Evolutionary conservation across 176 grass and related monocot genomes (phyloP).

Genomic region (Raddia distichophylla): DNA sequence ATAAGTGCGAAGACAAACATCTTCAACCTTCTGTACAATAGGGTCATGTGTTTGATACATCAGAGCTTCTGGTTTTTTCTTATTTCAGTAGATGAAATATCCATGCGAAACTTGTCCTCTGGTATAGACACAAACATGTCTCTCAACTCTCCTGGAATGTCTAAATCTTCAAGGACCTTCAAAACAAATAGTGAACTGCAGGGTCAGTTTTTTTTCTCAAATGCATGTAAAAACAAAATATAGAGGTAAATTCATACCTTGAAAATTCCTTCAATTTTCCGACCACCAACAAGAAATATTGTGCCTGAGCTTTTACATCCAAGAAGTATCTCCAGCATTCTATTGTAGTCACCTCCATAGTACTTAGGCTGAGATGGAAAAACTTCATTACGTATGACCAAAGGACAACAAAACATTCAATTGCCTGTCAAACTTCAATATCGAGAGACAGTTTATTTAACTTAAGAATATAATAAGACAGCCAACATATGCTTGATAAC

Average conservation of each 20-base stretch:
- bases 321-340: conserved; percentile 88
- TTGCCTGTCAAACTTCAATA: conserved; percentile 9
- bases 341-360: conserved; percentile 72
- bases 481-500: background rate
- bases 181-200: conserved; percentile 22
- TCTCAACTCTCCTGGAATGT: conserved; percentile 74
- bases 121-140: conserved; percentile 86
- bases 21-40: conserved; percentile 11
- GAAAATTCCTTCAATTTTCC: conserved; percentile 87
- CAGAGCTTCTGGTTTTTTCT: conserved; percentile 54
- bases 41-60: conserved; percentile 19
- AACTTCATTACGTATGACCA: conserved; percentile 42
- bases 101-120: conserved; percentile 69
- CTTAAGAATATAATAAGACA: conserved; percentile 13
- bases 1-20: background rate
- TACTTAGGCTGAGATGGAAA: conserved; percentile 78
- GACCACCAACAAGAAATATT: conserved; percentile 85
- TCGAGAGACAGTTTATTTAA: background rate
- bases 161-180: conserved; percentile 80
- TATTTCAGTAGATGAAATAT: conserved; percentile 89
- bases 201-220: conserved; percentile 12
- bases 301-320: conserved; percentile 86
- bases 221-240: conserved; percentile 18
- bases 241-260: conserved; percentile 59
- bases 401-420: conserved; percentile 32